Conservation (phyloP, 805 yeast genomes). For the Candida michaelii region DNA sequence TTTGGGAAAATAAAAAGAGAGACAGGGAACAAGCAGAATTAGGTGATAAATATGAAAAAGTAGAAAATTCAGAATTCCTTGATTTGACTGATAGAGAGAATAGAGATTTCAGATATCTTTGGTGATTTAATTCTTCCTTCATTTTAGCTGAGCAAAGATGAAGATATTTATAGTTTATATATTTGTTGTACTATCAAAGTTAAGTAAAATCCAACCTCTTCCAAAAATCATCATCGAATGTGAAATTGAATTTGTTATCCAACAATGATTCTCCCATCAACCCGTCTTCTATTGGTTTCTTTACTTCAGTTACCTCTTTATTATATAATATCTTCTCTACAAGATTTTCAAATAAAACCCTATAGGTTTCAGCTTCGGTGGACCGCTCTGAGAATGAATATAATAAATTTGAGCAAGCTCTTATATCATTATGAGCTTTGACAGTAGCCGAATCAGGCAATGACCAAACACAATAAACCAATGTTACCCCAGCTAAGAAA, state of each 20-base stretch:
- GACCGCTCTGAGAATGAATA: conserved; percentile 26
- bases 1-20: conserved; percentile 36
- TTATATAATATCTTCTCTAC: conserved; percentile 17
- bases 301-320: conserved; percentile 6
- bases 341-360: conserved; percentile 23
- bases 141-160: conserved; percentile 13
- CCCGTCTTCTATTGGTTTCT: too few relatives aligned
- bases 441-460: conserved; percentile 11
- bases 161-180: not conserved
- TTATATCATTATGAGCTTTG: conserved; percentile 21
- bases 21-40: conserved; percentile 20
- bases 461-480: conserved; percentile 22
- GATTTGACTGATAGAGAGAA: conserved; percentile 58
- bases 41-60: conserved; percentile 21
- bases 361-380: conserved; percentile 23
- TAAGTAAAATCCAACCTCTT: conserved; percentile 10
- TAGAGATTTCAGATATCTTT: conserved; percentile 48
- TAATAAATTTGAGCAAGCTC: conserved; percentile 24
- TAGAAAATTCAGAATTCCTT: conserved; percentile 44
- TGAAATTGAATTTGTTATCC: conserved; percentile 11
- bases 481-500: conserved; percentile 23
- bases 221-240: conserved; percentile 16
- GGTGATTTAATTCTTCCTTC: conserved; percentile 1
- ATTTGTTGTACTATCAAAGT: too few relatives aligned
- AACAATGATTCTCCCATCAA: not conserved